A percentile compares a stretch with the other conserved stretches of the same genome.
Conservation (phyloP, 148 eudicot species). For the Silene uniflora region DNA sequence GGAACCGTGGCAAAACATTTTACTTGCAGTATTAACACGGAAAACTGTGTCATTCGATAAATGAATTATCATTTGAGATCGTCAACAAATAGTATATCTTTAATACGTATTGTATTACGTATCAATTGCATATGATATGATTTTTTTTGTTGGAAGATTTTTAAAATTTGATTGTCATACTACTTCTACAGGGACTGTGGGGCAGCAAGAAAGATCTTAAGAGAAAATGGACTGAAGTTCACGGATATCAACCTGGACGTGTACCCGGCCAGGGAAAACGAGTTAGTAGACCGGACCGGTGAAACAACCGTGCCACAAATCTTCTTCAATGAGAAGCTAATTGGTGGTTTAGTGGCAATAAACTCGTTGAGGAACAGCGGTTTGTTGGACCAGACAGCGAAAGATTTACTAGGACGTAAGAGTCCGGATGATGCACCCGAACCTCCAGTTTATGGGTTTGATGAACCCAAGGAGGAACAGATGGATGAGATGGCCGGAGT, state of each 20-base stretch:
- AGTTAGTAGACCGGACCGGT: conserved; percentile 59
- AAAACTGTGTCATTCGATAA: too few species aligned
- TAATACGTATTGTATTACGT: too few species aligned
- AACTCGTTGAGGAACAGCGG: conserved; percentile 78
- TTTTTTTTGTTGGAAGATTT: neutral
- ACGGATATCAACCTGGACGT: conserved; percentile 89
- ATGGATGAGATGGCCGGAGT: conserved; percentile 58
- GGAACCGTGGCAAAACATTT: too few species aligned
- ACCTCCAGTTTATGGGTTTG: conserved; percentile 79
- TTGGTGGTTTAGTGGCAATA: conserved; percentile 81
- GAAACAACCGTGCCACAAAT: conserved; percentile 65
- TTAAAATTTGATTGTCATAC: neutral
- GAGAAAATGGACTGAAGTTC: conserved; percentile 54
- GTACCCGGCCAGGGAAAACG: conserved; percentile 58
- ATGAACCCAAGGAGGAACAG: conserved; percentile 54
- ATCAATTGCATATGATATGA: too few species aligned
- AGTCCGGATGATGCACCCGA: conserved; percentile 77
- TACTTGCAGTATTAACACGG: too few species aligned
- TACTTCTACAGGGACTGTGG: conserved; percentile 43
- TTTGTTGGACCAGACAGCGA: conserved; percentile 45
- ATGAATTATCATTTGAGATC: too few species aligned
- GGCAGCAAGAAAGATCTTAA: conserved; percentile 65
- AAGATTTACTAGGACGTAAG: conserved; percentile 57
- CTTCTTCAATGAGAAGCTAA: conserved; percentile 74
- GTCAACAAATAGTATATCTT: too few species aligned